Conservation (phyloP, 345 rosid species). For the Eucalyptus urophylla region DNA sequence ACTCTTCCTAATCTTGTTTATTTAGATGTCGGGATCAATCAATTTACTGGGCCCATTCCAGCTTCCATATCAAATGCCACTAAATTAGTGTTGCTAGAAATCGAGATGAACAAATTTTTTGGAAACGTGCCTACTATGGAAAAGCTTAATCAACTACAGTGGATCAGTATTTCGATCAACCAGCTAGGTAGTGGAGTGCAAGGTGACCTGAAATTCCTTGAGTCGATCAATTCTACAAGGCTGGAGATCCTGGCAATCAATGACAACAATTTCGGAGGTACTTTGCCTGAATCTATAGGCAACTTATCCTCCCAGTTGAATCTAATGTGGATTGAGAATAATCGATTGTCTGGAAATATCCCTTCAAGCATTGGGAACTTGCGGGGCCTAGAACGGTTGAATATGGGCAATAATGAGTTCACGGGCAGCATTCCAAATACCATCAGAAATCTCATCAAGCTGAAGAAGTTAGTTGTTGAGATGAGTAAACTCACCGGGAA, state of each 20-base stretch:
- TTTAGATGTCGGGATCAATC: background rate
- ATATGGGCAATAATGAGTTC: background rate
- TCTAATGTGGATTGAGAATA: background rate
- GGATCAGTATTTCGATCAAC: background rate
- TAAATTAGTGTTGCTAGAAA: background rate
- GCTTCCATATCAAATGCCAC: slow-evolving; percentile 2
- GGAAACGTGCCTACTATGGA: background rate
- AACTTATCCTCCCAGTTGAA: background rate
- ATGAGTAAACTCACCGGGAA: background rate
- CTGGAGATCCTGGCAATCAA: background rate
- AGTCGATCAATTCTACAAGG: background rate
- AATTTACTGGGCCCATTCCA: background rate
- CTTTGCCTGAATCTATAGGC: background rate
- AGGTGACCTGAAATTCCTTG: background rate
- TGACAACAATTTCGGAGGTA: background rate
- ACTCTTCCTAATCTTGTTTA: background rate
- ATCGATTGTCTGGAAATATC: background rate
- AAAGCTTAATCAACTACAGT: background rate
- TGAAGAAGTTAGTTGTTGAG: background rate
- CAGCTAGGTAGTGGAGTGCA: background rate
- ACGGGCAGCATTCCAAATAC: background rate
- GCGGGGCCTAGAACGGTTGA: background rate
- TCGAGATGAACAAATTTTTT: background rate
- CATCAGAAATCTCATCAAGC: background rate
- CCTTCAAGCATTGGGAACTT: background rate